Percentiles rank a stretch among this genome's conserved stretches.
phyloP scores from a whole-genome alignment of 371 early-diverging fungal species.

The Dentiscutata heterogama region DNA sequence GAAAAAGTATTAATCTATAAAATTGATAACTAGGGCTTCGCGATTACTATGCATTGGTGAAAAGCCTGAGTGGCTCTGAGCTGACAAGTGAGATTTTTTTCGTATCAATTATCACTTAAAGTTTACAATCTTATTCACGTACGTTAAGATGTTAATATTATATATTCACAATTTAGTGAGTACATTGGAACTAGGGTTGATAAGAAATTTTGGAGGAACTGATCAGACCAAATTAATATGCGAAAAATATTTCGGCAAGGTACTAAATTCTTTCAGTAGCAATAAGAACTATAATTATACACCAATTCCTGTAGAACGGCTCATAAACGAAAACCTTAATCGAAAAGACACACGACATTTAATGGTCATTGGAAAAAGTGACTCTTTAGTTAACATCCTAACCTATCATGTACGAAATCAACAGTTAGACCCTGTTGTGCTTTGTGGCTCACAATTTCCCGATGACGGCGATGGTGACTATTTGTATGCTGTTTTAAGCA shows the following conservation, averaged over 20 bases:
- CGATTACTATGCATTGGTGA: slow-evolving; percentile 40
- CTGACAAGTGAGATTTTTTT: not conserved
- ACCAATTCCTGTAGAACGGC: slow-evolving; percentile 4
- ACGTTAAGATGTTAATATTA: too few species aligned
- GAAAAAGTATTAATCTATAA: too few species aligned
- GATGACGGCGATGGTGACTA: slow-evolving; percentile 40
- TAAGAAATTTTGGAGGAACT: slow-evolving; percentile 43
- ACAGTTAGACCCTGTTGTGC: slow-evolving; percentile 35
- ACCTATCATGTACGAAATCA: slow-evolving; percentile 12
- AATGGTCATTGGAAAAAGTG: slow-evolving; percentile 46
- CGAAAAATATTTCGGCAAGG: slow-evolving; percentile 15
- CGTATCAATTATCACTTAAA: not conserved
- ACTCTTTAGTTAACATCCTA: slow-evolving; percentile 34
- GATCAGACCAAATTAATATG: not conserved
- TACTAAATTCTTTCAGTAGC: not conserved
- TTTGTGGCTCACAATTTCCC: slow-evolving; percentile 45
- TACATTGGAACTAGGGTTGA: slow-evolving; percentile 28
- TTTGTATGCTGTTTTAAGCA: slow-evolving; percentile 29
- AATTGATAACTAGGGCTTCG: not conserved
- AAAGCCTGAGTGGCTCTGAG: not conserved
- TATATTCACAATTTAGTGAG: not conserved
- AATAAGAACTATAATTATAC: not conserved
- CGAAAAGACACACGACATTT: slow-evolving; percentile 41
- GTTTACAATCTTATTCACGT: too few species aligned
- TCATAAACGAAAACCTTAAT: slow-evolving; percentile 30